Evolutionary conservation across 2,329 filamentous ascomycete genomes (phyloP), one percentile per base, ranked within the genome.

Genomic region (Clonostachys chloroleuca): DNA sequence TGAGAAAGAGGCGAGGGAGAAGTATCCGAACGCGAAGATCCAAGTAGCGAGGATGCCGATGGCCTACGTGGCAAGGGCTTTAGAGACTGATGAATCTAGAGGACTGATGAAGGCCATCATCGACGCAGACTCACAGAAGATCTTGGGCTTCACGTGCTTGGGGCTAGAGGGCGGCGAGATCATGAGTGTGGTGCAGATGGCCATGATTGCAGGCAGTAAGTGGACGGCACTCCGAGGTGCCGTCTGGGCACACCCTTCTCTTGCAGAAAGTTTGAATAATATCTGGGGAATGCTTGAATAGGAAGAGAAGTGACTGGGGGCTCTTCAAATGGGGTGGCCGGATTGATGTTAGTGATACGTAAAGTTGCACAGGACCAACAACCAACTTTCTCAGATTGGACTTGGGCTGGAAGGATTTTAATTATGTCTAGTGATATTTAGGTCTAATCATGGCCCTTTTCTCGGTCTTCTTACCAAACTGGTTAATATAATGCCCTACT

Each of bases 51-150:
- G 57, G 50, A 78, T 78, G 74, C 75, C 75, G 5, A 77, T 78
- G 72, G 56, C 57, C 7, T 74, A 68, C 54, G 73, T 80, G 3
- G 75, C 75, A 12, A 59, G 74, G 6, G 75, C 73, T 4, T 52
- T 77, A 18, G 75, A 79, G 59, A 78, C 69, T 45, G 73, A 70
- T 44, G 75, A 79, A 59, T 63, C 66, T n/a, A 56, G 73, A 5
- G 75, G 77, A 1, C 55, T 78, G 58, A 73, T 79, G 69, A 79
- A 79, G 59, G 75, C 70, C 2, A 61, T 72, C 2, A 67, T 79
- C 4, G 71, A 79, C 50, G 60, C 57, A 5, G 67, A 74, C 47
- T 73, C 66, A 4, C 71, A 69, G 5, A 58, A 69, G 58, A 81
- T 79, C 34, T 56, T 79, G 36, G 74, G 74, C 0, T 79, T 78